phyloP scores from a whole-genome alignment of 805 yeast genomes.

The Millerozyma miso region DNA sequence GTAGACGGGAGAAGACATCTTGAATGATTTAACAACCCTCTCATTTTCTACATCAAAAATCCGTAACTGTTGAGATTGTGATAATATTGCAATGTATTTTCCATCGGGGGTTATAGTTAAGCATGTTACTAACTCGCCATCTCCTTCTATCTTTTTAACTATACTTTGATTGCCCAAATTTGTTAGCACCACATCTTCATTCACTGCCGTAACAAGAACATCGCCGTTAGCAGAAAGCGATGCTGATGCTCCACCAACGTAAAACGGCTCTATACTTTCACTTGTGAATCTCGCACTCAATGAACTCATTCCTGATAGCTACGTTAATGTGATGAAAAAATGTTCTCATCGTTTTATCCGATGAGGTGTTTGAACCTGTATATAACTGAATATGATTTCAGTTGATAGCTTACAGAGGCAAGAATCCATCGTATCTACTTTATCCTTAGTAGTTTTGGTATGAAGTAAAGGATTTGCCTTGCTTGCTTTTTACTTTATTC shows the following conservation, averaged over 20 bases:
- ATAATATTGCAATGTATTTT: conserved; percentile 59
- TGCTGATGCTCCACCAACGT: conserved; percentile 79
- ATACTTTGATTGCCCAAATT: conserved; percentile 55
- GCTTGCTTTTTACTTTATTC: too few relatives aligned
- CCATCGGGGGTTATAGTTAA: conserved; percentile 78
- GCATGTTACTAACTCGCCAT: conserved; percentile 76
- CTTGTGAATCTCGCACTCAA: conserved; percentile 41
- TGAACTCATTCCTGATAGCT: conserved; percentile 12
- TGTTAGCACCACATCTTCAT: conserved; percentile 72
- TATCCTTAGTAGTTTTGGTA: too few relatives aligned
- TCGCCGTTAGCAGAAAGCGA: conserved; percentile 59
- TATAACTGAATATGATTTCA: too few relatives aligned
- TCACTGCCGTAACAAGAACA: conserved; percentile 71
- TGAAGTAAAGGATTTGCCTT: too few relatives aligned
- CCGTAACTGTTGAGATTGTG: conserved; percentile 79
- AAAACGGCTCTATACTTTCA: conserved; percentile 69
- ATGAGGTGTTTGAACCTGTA: too few relatives aligned
- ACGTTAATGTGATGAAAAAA: background rate
- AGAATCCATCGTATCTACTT: too few relatives aligned
- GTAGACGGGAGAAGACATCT: conserved; percentile 75
- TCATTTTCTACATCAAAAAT: conserved; percentile 49
- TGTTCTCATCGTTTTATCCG: background rate
- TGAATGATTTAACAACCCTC: conserved; percentile 45
- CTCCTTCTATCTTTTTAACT: conserved; percentile 69
- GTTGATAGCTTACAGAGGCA: too few relatives aligned